Evolutionary conservation across 1,284 basidiomycete genomes (phyloP).

Genomic region (Rhodotorula sp.): DNA sequence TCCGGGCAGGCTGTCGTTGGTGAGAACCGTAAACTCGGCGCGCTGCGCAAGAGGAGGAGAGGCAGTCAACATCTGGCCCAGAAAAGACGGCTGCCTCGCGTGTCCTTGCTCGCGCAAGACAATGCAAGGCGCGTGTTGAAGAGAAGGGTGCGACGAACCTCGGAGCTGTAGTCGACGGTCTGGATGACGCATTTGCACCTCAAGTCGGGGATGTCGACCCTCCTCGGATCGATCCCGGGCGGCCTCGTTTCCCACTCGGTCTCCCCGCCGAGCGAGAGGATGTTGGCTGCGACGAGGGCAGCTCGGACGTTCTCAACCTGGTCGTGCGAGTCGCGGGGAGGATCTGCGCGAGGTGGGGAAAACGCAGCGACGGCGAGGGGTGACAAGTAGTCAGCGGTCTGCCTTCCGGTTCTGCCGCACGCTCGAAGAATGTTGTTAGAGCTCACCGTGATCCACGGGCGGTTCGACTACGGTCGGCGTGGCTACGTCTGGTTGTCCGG

Average conservation of each 20-base stretch:
- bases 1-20: constrained; percentile 56
- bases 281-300: constrained; percentile 20
- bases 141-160: not conserved
- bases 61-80: too few relatives aligned
- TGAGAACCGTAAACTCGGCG: constrained; percentile 57
- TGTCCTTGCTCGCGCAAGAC: too few relatives aligned
- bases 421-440: too few relatives aligned
- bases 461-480: constrained; percentile 1
- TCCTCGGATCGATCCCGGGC: constrained; percentile 29
- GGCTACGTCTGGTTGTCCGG: not conserved
- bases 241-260: constrained; percentile 21
- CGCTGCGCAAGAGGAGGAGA: constrained; percentile 1
- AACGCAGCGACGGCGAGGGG: not conserved
- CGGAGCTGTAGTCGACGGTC: constrained; percentile 25
- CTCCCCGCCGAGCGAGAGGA: constrained; percentile 5
- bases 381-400: too few relatives aligned
- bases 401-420: too few relatives aligned
- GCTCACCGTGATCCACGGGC: not conserved
- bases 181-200: constrained; percentile 19
- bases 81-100: too few relatives aligned
- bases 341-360: not conserved
- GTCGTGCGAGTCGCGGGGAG: not conserved
- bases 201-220: constrained; percentile 30
- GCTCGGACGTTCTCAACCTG: not conserved
- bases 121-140: too few relatives aligned